phyloP scores from a whole-genome alignment of 139 green algal genomes.

The Yamagishiella unicocca region DNA sequence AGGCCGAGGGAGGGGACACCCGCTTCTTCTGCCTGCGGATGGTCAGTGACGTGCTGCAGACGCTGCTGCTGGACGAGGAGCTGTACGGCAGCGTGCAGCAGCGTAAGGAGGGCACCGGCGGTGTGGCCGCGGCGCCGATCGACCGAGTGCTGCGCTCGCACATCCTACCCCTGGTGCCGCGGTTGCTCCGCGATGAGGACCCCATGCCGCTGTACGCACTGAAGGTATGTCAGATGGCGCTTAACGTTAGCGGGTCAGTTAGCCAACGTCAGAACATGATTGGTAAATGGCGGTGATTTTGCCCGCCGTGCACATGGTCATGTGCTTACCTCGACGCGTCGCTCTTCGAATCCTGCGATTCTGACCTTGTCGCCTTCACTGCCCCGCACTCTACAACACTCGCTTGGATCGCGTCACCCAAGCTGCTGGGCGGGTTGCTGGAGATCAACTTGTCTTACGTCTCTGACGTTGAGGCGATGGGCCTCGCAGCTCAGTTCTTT shows the following conservation, averaged over 20 bases:
- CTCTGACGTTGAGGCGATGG: slow-evolving; percentile 65
- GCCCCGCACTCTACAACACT: no score
- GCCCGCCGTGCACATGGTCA: no score
- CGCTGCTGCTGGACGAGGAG: slow-evolving; percentile 46
- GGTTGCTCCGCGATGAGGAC: slow-evolving; percentile 85
- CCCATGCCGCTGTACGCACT: slow-evolving; percentile 94
- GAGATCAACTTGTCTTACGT: slow-evolving; percentile 70
- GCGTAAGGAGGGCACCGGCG: background rate
- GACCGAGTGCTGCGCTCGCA: slow-evolving; percentile 70
- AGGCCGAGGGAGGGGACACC: slow-evolving; percentile 70
- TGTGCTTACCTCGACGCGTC: no score
- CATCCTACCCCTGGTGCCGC: slow-evolving; percentile 85
- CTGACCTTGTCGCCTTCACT: no score
- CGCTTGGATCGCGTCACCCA: no score
- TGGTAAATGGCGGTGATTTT: background rate
- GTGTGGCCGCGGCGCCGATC: slow-evolving; percentile 54
- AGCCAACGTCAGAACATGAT: no score
- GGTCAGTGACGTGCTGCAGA: slow-evolving; percentile 75
- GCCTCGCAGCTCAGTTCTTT: slow-evolving; percentile 84
- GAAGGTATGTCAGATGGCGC: no score
- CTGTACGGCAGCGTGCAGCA: slow-evolving; percentile 22
- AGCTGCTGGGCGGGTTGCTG: slow-evolving; percentile 72
- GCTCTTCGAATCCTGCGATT: no score
- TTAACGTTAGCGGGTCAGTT: no score
- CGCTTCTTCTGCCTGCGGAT: slow-evolving; percentile 92